Conservation (phyloP, 768 basidiomycete genomes). For the Cantharellus anzutake region DNA sequence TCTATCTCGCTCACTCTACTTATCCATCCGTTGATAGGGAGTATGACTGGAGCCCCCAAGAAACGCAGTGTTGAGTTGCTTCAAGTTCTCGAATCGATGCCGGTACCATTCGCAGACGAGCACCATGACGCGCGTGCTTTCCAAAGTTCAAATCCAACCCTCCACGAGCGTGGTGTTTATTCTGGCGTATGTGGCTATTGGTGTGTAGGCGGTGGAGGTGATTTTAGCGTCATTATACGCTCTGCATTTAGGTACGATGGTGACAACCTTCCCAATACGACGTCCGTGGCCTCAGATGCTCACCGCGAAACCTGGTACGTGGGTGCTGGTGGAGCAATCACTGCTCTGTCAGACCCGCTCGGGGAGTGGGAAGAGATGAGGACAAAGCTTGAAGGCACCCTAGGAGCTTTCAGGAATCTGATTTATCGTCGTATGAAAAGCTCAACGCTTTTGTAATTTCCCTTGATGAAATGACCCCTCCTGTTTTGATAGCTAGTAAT, state of each 20-base stretch:
- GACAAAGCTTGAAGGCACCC: constrained; percentile 65
- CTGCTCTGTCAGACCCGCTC: constrained; percentile 68
- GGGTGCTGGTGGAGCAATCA: constrained; percentile 94
- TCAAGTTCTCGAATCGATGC: constrained; percentile 44
- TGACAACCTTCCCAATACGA: not conserved
- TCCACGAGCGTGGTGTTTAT: constrained; percentile 51
- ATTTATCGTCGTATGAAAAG: not conserved
- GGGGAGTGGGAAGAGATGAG: constrained; percentile 92
- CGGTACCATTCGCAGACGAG: not conserved
- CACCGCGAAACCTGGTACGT: constrained; percentile 41
- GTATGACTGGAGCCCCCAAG: constrained; percentile 97
- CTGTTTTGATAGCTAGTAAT: not conserved
- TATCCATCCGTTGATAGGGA: constrained; percentile 30
- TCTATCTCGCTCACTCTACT: not conserved
- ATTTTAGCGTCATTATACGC: constrained; percentile 88
- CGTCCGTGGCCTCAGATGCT: not conserved
- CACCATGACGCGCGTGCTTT: not conserved
- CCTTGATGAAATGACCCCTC: not conserved
- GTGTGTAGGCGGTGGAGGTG: constrained; percentile 71
- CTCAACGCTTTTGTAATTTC: not conserved
- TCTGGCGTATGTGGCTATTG: constrained; percentile 91
- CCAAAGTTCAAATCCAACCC: not conserved
- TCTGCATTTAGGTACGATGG: constrained; percentile 67
- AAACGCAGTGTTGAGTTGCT: constrained; percentile 84
- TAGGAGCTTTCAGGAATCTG: constrained; percentile 14